Base-by-base conservation (phyloP, 2,329 filamentous ascomycete species). In the Tolypocladium sp. region DNA sequence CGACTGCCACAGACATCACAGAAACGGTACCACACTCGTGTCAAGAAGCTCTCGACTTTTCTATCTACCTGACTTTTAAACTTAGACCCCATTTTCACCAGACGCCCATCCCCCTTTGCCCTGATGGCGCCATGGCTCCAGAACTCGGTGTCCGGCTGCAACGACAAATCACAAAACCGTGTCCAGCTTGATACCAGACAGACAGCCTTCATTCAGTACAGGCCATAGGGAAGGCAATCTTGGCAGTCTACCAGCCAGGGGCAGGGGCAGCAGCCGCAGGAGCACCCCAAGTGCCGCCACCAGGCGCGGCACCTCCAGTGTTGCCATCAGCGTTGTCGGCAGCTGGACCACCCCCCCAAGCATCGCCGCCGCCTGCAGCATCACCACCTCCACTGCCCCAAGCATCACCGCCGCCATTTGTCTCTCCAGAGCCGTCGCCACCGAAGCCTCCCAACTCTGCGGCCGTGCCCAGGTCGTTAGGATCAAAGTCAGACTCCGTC, bases 401-500 rank as follows among this genome's bases (percentile, higher is more conserved):
- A 46, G 38, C 60, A 44, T 40, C 60, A 15, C 52, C 44, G n/a
- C 46, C 55, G n/a, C 51, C 54, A 40, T 27, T 46, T 2, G 37
- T 51, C 2, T 42, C n/a, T 8, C 41, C 41, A 42, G n/a, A 44
- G 33, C 58, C 62, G 22, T 61, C 63, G 12, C 62, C 64, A 27
- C 58, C 64, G 17, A 15, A 25, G 42, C 55, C 63, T 2, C 63
- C 65, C 15, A 57, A 56, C 22, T 65, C 66, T 2, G 60, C 66
- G 49, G 60, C 65, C 9, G 67, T 71, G 20, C 67, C 69, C 20
- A 69, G 62, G 25, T 73, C 72, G 22, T 71, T 67, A 1, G 71
- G 73, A 54, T 83, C 81, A 42, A 76, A 82, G 63, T 83, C 81
- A 0, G 79, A 81, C 57, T 82, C 81, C 0, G 78, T 79, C 65